These are phyloP conservation scores for Chenopodium album DNA, from an alignment of 148 eudicot genomes.

Conservation along the genomic window DNA sequence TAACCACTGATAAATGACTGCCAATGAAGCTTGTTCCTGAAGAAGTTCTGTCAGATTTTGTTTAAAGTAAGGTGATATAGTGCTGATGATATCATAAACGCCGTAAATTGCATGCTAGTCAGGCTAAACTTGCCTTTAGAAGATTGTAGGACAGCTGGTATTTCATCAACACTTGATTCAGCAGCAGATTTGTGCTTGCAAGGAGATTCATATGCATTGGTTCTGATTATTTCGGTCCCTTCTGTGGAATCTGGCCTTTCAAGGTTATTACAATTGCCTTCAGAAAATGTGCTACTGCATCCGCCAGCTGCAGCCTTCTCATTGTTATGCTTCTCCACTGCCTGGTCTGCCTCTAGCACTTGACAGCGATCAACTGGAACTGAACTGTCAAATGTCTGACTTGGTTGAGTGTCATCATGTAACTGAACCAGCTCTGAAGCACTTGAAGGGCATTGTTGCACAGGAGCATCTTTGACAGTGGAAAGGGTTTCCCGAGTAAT, in stretches of 20 bases:
- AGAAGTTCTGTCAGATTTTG: slow-evolving; percentile 19
- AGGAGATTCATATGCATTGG: slow-evolving; percentile 5
- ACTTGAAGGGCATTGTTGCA: slow-evolving; percentile 31
- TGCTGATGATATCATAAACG: neutral
- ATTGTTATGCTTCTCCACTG: slow-evolving; percentile 18
- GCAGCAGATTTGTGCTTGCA: slow-evolving; percentile 11
- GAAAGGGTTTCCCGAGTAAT: slow-evolving; percentile 24
- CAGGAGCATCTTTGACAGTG: slow-evolving; percentile 21
- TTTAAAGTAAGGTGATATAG: slow-evolving; percentile 11
- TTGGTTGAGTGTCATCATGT: slow-evolving; percentile 24
- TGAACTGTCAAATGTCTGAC: slow-evolving; percentile 26
- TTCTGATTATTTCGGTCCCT: neutral
- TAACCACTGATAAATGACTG: slow-evolving; percentile 18
- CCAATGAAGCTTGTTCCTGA: slow-evolving; percentile 19
- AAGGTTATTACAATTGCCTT: slow-evolving; percentile 3
- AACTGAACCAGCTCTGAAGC: slow-evolving; percentile 32
- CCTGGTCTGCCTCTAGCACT: slow-evolving; percentile 21
- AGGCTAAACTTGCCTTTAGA: slow-evolving; percentile 36
- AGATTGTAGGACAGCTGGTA: neutral
- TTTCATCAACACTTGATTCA: slow-evolving; percentile 1
- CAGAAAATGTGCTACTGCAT: slow-evolving; percentile 15
- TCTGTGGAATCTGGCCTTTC: slow-evolving; percentile 12
- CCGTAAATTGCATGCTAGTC: neutral
- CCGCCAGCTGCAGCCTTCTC: slow-evolving; percentile 19
- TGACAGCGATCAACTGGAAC: slow-evolving; percentile 27